Base-by-base conservation (phyloP, 1,284 basidiomycete species). In the Ceratobasidium papillatum region DNA sequence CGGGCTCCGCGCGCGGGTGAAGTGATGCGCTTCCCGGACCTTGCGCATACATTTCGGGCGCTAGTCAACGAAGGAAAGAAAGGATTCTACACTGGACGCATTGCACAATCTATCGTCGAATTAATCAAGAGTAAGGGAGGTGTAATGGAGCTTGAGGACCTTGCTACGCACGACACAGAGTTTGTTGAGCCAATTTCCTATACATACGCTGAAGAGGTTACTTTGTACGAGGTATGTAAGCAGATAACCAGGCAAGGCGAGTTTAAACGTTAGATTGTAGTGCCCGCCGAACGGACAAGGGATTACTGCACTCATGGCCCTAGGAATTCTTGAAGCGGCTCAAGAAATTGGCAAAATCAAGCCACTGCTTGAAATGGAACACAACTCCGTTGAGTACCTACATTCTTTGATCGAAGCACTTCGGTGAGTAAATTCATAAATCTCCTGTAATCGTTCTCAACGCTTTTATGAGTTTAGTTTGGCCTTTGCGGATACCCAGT, bases 221-320 rank as follows among this genome's bases (percentile, higher is more conserved):
- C 93, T 0, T 85, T 96, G 0, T 94, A 94, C 80, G 95, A 96
- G 87, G 94, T 93, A 77, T 79, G 86, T 74, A 14, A 25, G 38
- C 58, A 38, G 47, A 54, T 43, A 12, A 34, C 69, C 51, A 12
- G 65, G 19, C 14, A 19, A 12, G 32, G 30, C n/a, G 54, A 38
- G 25, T 17, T 68, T 74, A 49, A 17, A 75, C 75, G 34, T 78
- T 73, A 22, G 59, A 76, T 51, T 63, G 9, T 59, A 95, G 90
- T 97, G 95, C 79, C 95, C 95, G 5, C 95, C 95, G 0, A 98
- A 97, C 80, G 95, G 96, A 17, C 96, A 98, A 88, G 96, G 94
- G 82, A 88, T 99, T n/a, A 95, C 95, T 0, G 94, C 96, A 0
- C 87, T 99, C 11, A 84, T 99, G 59, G 95, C 96, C 3, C 86